Conservation (phyloP, 495 filamentous ascomycete genomes). For the Mycothermus thermophilus region DNA sequence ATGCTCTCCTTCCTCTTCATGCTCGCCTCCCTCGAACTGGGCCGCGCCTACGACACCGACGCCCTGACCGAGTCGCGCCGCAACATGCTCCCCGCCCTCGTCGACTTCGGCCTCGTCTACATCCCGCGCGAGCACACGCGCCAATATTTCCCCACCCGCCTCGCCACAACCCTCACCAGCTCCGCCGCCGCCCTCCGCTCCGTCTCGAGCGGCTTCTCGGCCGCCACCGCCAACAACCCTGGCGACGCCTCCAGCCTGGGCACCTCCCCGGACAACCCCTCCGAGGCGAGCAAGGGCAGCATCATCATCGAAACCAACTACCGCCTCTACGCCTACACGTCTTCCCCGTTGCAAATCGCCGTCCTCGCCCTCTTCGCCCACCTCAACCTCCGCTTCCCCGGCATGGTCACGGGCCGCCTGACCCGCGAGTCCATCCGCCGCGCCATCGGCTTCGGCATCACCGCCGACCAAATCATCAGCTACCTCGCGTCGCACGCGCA, state of each 20-base stretch:
- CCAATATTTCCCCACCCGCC: conserved; percentile 87
- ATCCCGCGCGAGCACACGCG: conserved; percentile 34
- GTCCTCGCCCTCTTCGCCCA: conserved; percentile 82
- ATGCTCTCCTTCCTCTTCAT: conserved; percentile 93
- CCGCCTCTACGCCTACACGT: conserved; percentile 91
- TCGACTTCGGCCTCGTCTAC: conserved; percentile 84
- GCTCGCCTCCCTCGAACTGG: conserved; percentile 84
- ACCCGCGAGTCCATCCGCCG: conserved; percentile 73
- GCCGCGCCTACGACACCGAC: conserved; percentile 70
- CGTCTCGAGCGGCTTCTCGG: conserved; percentile 40
- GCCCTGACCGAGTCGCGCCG: conserved; percentile 65
- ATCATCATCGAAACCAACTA: conserved; percentile 99
- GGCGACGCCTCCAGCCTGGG: conserved; percentile 28
- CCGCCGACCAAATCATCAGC: conserved; percentile 79
- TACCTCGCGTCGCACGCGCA: conserved; percentile 85
- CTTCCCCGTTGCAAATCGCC: conserved; percentile 80
- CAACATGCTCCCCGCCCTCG: conserved; percentile 72
- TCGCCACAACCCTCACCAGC: conserved; percentile 80
- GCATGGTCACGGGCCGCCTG: conserved; percentile 79
- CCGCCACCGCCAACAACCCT: conserved; percentile 33
- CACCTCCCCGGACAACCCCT: conserved; percentile 6
- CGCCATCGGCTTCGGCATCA: conserved; percentile 84
- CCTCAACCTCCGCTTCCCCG: conserved; percentile 76
- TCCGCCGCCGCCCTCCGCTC: conserved; percentile 64
- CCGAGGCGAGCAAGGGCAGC: conserved; percentile 45